phyloP scores from a whole-genome alignment of 495 filamentous ascomycete genomes.

The Staphylotrichum tortipilum region DNA sequence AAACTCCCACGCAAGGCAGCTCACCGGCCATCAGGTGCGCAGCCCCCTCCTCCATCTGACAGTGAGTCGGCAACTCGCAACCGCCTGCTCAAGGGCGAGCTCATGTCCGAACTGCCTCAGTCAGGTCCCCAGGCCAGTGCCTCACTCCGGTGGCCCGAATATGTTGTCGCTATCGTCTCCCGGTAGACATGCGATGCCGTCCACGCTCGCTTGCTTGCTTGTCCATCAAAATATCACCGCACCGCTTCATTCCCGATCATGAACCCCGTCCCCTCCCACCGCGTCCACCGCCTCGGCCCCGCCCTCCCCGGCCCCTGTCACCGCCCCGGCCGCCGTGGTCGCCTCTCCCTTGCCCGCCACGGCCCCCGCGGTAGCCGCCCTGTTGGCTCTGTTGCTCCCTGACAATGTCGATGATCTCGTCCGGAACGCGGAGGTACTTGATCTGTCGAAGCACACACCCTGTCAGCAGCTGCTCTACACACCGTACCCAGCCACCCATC shows the following conservation, averaged over 20 bases:
- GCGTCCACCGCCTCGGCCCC: conserved; percentile 41
- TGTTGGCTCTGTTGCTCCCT: conserved; percentile 76
- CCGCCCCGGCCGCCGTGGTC: conserved; percentile 47
- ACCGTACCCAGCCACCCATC: background rate
- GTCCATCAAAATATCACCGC: background rate
- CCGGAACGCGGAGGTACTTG: conserved; percentile 93
- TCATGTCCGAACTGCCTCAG: too few relatives aligned
- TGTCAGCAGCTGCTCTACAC: background rate
- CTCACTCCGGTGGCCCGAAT: background rate
- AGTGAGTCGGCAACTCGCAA: too few relatives aligned
- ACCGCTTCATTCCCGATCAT: background rate
- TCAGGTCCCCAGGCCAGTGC: too few relatives aligned
- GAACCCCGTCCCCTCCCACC: conserved; percentile 8
- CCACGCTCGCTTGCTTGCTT: too few relatives aligned
- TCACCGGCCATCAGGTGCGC: background rate
- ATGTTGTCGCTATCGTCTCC: background rate
- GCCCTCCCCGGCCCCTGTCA: conserved; percentile 29
- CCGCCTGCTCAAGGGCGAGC: too few relatives aligned
- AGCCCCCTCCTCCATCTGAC: too few relatives aligned
- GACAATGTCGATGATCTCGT: conserved; percentile 88
- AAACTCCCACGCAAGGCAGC: too few relatives aligned
- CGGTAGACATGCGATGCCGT: background rate
- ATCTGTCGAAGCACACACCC: conserved; percentile 53
- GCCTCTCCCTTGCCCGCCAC: conserved; percentile 58
- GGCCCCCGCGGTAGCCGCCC: conserved; percentile 51